phyloP scores from a whole-genome alignment of 140 eudicot species.

The Ambrosia hybrid region DNA sequence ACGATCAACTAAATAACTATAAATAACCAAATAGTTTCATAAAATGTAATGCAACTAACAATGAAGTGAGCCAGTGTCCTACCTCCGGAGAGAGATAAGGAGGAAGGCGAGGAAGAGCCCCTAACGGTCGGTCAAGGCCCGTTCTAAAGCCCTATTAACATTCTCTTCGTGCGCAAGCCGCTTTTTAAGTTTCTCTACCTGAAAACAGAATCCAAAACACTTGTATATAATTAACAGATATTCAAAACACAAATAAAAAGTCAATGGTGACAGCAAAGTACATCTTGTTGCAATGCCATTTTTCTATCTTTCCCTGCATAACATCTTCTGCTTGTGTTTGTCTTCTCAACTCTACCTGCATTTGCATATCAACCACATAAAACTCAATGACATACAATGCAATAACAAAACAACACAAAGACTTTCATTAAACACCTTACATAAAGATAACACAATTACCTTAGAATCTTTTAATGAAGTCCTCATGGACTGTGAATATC shows the following conservation, averaged over 20 bases:
- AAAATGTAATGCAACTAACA: neutral
- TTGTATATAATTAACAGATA: neutral
- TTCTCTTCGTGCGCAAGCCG: conserved; percentile 76
- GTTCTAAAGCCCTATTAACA: conserved; percentile 68
- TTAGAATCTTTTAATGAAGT: conserved; percentile 44
- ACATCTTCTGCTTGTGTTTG: conserved; percentile 33
- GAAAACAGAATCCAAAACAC: neutral
- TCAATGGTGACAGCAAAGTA: conserved; percentile 33
- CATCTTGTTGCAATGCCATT: conserved; percentile 72
- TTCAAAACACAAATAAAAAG: neutral
- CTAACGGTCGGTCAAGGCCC: conserved; percentile 71
- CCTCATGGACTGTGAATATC: conserved; percentile 42
- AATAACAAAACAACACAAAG: neutral
- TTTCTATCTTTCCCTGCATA: conserved; percentile 43
- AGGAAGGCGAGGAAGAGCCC: conserved; percentile 75
- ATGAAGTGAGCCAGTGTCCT: neutral
- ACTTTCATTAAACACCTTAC: conserved; percentile 8
- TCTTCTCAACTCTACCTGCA: conserved; percentile 28
- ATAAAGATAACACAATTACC: conserved; percentile 30
- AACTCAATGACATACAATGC: conserved; percentile 17
- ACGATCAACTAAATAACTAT: too few relatives aligned
- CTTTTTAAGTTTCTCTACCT: conserved; percentile 74
- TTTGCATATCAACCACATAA: conserved; percentile 12
- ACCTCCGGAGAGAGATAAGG: conserved; percentile 64
- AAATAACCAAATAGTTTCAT: neutral